phyloP scores from a whole-genome alignment of 1,284 basidiomycete species.

The Tilletia indica region DNA sequence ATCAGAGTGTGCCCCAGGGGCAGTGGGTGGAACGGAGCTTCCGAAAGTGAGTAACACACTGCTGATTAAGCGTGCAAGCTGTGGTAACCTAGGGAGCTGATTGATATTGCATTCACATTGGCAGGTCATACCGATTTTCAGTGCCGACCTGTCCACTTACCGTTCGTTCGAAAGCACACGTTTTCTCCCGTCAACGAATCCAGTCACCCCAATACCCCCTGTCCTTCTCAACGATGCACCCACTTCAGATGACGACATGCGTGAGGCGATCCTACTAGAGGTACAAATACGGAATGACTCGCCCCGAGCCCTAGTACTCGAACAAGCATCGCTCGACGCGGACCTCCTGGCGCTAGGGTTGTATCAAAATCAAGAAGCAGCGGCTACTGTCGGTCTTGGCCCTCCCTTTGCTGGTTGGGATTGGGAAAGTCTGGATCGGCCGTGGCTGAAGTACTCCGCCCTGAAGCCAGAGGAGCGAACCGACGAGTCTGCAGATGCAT shows the following conservation, averaged over 20 bases:
- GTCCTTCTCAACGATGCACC: neutral
- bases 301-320: slow-evolving; percentile 32
- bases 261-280: slow-evolving; percentile 45
- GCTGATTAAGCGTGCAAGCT: neutral
- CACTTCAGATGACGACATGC: slow-evolving; percentile 20
- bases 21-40: slow-evolving; percentile 36
- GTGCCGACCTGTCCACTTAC: slow-evolving; percentile 39
- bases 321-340: slow-evolving; percentile 22
- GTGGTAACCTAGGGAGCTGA: neutral
- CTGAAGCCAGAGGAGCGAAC: neutral
- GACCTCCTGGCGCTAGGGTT: neutral
- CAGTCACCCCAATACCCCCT: neutral
- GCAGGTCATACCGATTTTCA: slow-evolving; percentile 45
- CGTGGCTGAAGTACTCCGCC: slow-evolving; percentile 14
- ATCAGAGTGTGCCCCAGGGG: neutral
- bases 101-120: neutral
- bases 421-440: slow-evolving; percentile 31
- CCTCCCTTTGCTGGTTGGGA: slow-evolving; percentile 26
- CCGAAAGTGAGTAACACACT: slow-evolving; percentile 34
- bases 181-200: slow-evolving; percentile 25
- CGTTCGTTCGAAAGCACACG: slow-evolving; percentile 52
- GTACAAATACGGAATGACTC: slow-evolving; percentile 52
- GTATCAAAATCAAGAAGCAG: slow-evolving; percentile 1
- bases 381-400: slow-evolving; percentile 28
- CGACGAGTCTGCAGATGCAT: neutral